A percentile compares a stretch with the other conserved stretches of the same genome.
Evolutionary conservation across 805 yeast species (phyloP).

Genomic region (Komagataella pastoris): DNA sequence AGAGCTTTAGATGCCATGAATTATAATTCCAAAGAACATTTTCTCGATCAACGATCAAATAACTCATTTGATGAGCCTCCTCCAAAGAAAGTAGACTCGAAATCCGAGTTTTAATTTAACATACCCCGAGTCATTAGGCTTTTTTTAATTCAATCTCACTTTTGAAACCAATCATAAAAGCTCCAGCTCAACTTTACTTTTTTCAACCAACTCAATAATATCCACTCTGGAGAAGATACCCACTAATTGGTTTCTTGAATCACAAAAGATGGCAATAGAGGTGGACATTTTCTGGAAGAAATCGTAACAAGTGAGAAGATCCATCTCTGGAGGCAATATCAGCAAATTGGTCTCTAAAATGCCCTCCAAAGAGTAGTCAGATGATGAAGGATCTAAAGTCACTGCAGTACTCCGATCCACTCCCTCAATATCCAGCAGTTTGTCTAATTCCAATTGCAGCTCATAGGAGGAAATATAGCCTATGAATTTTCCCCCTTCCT

Average conservation of each 20-base stretch:
- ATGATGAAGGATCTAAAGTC: background rate
- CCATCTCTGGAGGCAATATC: background rate
- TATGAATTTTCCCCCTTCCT: background rate
- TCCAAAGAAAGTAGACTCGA: background rate
- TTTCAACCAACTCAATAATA: background rate
- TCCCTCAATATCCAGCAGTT: background rate
- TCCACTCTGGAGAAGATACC: background rate
- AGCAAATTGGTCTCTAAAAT: background rate
- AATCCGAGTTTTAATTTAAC: background rate
- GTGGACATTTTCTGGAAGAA: background rate
- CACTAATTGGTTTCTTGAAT: background rate
- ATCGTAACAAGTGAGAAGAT: background rate
- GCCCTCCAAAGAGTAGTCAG: background rate
- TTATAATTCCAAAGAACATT: background rate
- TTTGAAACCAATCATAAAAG: background rate
- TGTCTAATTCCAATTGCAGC: background rate
- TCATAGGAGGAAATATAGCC: background rate
- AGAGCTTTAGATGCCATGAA: background rate
- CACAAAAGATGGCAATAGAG: background rate
- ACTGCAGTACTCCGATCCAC: background rate
- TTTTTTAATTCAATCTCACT: background rate
- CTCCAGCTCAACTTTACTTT: background rate
- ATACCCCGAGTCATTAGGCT: background rate
- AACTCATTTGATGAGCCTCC: background rate
- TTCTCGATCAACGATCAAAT: background rate